phyloP scores from a whole-genome alignment of 768 basidiomycete genomes.

The Podaxis mareebaensis region DNA sequence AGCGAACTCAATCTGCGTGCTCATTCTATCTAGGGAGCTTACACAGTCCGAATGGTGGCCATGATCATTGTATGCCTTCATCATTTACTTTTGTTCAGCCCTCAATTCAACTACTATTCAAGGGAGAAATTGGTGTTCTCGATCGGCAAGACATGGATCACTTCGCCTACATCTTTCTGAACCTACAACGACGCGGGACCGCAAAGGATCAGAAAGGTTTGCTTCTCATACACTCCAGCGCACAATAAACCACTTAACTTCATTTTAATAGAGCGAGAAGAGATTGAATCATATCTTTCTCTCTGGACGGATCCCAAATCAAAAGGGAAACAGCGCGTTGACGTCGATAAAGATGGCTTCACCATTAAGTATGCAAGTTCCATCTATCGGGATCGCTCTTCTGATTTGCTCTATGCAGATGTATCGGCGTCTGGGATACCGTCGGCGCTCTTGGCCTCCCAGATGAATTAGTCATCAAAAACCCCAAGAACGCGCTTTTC shows the following conservation, averaged over 20 bases:
- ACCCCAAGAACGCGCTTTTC: constrained; percentile 50
- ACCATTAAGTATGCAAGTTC: constrained; percentile 54
- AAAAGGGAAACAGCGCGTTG: constrained; percentile 53
- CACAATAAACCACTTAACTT: no score
- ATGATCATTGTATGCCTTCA: constrained; percentile 55
- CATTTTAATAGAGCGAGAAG: constrained; percentile 32
- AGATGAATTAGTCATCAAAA: constrained; percentile 54
- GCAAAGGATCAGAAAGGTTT: constrained; percentile 45
- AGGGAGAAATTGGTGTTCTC: constrained; percentile 75
- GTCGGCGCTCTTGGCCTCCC: constrained; percentile 75
- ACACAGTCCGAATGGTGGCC: constrained; percentile 74
- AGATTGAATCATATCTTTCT: constrained; percentile 46
- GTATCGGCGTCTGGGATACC: constrained; percentile 76
- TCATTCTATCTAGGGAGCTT: constrained; percentile 57
- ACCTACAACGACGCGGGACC: constrained; percentile 64
- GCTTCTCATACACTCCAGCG: background rate
- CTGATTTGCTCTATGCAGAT: constrained; percentile 35
- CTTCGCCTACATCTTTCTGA: constrained; percentile 63
- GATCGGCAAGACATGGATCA: constrained; percentile 72
- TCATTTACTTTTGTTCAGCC: background rate
- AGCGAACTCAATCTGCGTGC: background rate
- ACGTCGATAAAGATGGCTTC: constrained; percentile 48
- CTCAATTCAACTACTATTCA: background rate
- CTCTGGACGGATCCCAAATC: constrained; percentile 56
- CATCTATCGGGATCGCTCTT: background rate